phyloP scores from a whole-genome alignment of 31 red algal genomes.

The Endocladia muricata region DNA sequence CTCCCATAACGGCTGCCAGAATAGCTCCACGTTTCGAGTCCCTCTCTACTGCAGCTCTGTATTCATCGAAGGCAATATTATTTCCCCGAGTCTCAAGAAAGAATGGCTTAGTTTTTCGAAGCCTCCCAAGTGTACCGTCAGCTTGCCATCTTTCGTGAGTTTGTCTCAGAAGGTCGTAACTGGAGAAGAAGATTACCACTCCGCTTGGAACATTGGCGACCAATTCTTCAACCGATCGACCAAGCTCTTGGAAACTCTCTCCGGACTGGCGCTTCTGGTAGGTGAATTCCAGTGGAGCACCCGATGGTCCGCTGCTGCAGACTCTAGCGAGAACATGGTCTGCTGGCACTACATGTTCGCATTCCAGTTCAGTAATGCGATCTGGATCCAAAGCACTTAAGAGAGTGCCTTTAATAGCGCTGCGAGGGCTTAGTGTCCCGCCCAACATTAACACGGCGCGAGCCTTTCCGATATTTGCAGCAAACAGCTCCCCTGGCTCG shows the following conservation, averaged over 20 bases:
- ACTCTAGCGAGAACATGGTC: constrained; percentile 61
- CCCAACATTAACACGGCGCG: constrained; percentile 74
- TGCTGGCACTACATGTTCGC: constrained; percentile 75
- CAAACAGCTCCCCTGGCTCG: constrained; percentile 40
- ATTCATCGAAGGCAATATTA: constrained; percentile 33
- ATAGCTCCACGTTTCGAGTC: constrained; percentile 50
- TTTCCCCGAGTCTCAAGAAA: constrained; percentile 52
- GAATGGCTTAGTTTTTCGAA: constrained; percentile 43
- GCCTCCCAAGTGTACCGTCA: constrained; percentile 2
- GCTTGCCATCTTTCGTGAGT: constrained; percentile 23
- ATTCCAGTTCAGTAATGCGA: constrained; percentile 44
- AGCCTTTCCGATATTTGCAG: constrained; percentile 40
- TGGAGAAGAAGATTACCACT: constrained; percentile 82
- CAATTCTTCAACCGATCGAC: constrained; percentile 30
- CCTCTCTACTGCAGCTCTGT: constrained; percentile 1
- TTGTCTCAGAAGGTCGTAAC: constrained; percentile 45
- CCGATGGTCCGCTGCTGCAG: constrained; percentile 46
- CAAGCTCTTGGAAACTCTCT: constrained; percentile 72
- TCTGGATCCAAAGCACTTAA: constrained; percentile 1
- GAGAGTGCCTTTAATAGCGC: constrained; percentile 43
- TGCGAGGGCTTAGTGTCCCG: constrained; percentile 79
- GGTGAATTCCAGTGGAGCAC: constrained; percentile 53
- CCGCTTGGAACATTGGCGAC: constrained; percentile 38
- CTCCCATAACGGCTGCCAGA: constrained; percentile 82
- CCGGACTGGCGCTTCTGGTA: constrained; percentile 20